Evolutionary conservation across 805 yeast genomes (phyloP), one percentile per base, ranked within the genome.

Genomic region (Huiozyma sinensis): DNA sequence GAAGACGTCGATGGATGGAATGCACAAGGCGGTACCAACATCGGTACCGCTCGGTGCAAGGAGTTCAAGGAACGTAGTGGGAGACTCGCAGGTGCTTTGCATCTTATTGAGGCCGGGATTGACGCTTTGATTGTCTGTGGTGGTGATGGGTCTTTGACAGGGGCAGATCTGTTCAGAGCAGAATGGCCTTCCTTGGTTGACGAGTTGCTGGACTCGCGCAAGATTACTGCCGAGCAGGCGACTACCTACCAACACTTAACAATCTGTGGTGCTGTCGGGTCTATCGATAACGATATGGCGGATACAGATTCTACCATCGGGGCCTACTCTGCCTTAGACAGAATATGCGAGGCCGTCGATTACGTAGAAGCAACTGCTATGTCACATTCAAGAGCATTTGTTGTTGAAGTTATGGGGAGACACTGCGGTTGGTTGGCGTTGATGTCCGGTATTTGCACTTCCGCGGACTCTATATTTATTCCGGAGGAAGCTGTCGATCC

Each of bases 391-490:
- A 69, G 94, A 58, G 92, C 90, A 4, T 83, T 83, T 55, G 85
- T 83, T 37, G 77, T 83, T 34, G 94, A 83, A 67, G 94, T 83
- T n/a, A 83, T 83, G 94, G 94, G 94, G 47, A 73, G 94, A 63
- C 88, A 83, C 61, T 83, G 94, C 68, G 94, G 94, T 50, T 83
- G 94, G 94, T 70, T 83, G 49, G 90, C 84, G 1, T 67, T 83
- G 49, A 77, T 82, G 83, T 79, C 90, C n/a, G 94, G 92, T 50
- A 71, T 83, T 47, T 75, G 86, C 8, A 78, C 87, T 10, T 77
- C 87, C 50, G 90, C 94, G 2, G 94, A 83, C 62, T 83, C 73
- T 54, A 79, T 83, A 38, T 76, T 83, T 54, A 82, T 83, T 49
- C 94, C 94, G 8, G 94, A 83, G 62, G 75, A 76, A 52, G 89